A percentile compares a stretch with the other conserved stretches of the same genome.
Conservation (phyloP, 306 rosid species). For the Trifolium dubium region DNA sequence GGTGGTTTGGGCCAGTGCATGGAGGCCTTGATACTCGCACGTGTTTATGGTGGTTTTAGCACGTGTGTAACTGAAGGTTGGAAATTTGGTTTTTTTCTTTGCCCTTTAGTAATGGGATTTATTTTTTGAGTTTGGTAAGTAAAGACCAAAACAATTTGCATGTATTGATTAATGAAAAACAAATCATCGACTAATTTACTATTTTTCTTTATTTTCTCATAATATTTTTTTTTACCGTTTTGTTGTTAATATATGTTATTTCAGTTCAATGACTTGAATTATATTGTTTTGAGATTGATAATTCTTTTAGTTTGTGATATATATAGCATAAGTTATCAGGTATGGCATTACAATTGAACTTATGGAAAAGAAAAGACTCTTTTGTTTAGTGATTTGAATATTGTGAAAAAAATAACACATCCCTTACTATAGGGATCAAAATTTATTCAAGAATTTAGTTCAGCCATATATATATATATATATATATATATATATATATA, state of each 20-base stretch:
- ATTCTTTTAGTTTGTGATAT: too few species aligned
- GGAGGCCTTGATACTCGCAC: slow-evolving; percentile 66
- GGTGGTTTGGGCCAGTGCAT: slow-evolving; percentile 98
- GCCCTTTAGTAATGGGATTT: neutral
- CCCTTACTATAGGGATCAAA: neutral
- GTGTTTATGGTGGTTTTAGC: slow-evolving; percentile 15
- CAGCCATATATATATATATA: too few species aligned
- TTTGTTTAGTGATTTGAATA: neutral
- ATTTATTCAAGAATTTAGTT: neutral
- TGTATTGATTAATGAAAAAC: slow-evolving; percentile 53
- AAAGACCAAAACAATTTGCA: slow-evolving; percentile 39
- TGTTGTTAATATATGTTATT: neutral
- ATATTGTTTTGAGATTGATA: neutral
- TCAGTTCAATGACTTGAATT: neutral
- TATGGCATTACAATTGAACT: neutral
- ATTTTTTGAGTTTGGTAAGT: slow-evolving; percentile 37
- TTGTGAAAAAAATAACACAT: neutral
- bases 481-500: too few species aligned
- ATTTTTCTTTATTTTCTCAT: slow-evolving; percentile 29
- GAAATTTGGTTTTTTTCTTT: neutral
- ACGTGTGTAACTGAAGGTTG: slow-evolving; percentile 45
- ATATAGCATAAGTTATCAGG: neutral
- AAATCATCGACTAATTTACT: slow-evolving; percentile 45
- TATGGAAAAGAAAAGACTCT: neutral
- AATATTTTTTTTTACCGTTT: slow-evolving; percentile 12